Base-by-base conservation (phyloP, 2,329 filamentous ascomycete genomes). In the Phyllosticta ampelicida region DNA sequence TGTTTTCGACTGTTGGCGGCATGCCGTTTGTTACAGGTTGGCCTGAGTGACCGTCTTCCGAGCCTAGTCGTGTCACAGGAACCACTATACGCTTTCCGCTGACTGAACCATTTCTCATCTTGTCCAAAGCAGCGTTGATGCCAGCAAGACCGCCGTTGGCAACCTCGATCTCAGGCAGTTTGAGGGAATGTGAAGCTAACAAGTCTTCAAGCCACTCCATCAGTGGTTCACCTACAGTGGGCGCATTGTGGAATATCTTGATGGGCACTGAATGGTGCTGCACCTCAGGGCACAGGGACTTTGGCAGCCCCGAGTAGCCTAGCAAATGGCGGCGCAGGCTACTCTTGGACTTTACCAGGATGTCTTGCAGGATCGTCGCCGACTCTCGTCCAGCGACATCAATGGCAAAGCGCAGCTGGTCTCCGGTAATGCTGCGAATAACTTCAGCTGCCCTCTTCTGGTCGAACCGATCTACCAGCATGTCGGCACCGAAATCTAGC, bases 171-270 rank as follows among this genome's bases (percentile, higher is more conserved):
- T 86, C 83, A 0, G 86, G 86, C 4, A 84, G 76, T 4, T 75
- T 71, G 2, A 90, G 65, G 0, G 76, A 66, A 0, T 77, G 75
- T 0, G 76, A 72, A 9, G 78, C 73, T 6, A 90, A 69, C n/a
- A 90, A 69, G 21, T 76, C 73, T 67, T 89, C 86, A 23, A 89
- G 72, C 87, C 87, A 90, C 1, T 73, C 67, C 11, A 83, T 82
- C 56, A 89, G 67, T 0, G 76, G 76, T 61, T 84, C 79, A 0
- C 87, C 87, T 0, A 90, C 75, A 1, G 76, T 75, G 0, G 82
- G 79, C 0, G 84, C 77, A 60, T 86, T 83, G 65, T 91, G 87
- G 65, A 89, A 90, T 3, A 89, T 65, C 69, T 90, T 90, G 61
- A 91, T 87, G 0, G 87, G 87, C 0, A 90, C 84, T 0, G 77